A percentile compares a stretch with the other conserved stretches of the same genome.
These are phyloP conservation scores for Kwoniella shivajii DNA, from an alignment of 1,284 basidiomycete genomes.

Conservation along the genomic window DNA sequence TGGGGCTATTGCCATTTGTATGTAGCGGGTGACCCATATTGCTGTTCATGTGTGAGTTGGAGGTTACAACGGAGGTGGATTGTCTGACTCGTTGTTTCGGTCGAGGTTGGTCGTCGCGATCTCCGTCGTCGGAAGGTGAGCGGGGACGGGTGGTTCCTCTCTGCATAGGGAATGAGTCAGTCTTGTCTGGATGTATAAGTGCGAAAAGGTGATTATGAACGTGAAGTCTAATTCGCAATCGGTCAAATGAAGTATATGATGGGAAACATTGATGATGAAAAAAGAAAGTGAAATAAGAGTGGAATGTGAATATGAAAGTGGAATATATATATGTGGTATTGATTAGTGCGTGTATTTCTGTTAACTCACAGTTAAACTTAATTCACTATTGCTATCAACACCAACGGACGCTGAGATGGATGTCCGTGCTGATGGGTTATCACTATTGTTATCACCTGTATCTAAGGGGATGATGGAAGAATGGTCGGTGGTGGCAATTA, in stretches of 20 bases:
- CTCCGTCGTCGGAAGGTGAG: slow-evolving; percentile 19
- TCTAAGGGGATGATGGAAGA: too few species aligned
- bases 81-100: slow-evolving; percentile 4
- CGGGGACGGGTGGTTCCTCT: slow-evolving; percentile 22
- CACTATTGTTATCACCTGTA: not conserved
- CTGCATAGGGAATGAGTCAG: slow-evolving; percentile 14
- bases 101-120: slow-evolving; percentile 8
- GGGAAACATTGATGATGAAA: not conserved
- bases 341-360: too few species aligned
- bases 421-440: not conserved
- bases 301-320: not conserved
- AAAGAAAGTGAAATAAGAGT: not conserved
- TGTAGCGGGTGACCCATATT: slow-evolving; percentile 23
- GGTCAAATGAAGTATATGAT: not conserved
- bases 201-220: not conserved
- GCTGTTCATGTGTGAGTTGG: not conserved
- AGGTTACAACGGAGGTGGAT: not conserved
- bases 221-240: not conserved
- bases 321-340: too few species aligned
- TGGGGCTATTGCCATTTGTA: slow-evolving; percentile 5
- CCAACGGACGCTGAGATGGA: not conserved
- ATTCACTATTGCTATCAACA: not conserved
- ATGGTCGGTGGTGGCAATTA: slow-evolving; percentile 8
- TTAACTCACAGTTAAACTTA: slow-evolving; percentile 10
- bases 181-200: not conserved